Conservation (phyloP, 768 basidiomycete species). For the Lentinula detonsa region DNA sequence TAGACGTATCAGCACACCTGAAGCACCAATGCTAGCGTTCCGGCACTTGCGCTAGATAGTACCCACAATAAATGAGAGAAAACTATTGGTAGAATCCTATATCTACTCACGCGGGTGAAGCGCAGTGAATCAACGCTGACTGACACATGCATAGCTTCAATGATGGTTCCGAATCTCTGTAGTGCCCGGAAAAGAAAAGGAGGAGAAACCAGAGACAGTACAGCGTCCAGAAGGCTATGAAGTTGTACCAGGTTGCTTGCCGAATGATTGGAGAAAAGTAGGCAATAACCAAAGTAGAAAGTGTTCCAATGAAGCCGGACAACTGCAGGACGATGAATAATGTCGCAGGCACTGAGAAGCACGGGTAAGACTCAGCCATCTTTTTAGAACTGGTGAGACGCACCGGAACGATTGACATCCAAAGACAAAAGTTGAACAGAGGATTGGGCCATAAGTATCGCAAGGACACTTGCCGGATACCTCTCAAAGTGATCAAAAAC, state of each 20-base stretch:
- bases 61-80: background rate
- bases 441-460: background rate
- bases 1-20: background rate
- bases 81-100: too few species aligned
- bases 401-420: background rate
- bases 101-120: constrained; percentile 24
- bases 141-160: constrained; percentile 23
- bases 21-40: background rate
- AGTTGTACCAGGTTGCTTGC: constrained; percentile 25
- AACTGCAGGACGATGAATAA: background rate
- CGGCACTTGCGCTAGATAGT: background rate
- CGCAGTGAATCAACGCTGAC: constrained; percentile 26
- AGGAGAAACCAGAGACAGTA: constrained; percentile 28
- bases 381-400: background rate
- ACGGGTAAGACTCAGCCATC: background rate
- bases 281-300: background rate
- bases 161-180: constrained; percentile 14
- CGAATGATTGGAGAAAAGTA: background rate
- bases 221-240: constrained; percentile 29
- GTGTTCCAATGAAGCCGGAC: background rate
- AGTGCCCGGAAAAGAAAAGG: constrained; percentile 25
- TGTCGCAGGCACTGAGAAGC: background rate
- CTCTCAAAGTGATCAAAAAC: background rate
- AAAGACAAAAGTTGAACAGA: background rate
- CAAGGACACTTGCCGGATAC: background rate